Conservation (phyloP, 2,329 filamentous ascomycete species). For the Cladosporium sp. region DNA sequence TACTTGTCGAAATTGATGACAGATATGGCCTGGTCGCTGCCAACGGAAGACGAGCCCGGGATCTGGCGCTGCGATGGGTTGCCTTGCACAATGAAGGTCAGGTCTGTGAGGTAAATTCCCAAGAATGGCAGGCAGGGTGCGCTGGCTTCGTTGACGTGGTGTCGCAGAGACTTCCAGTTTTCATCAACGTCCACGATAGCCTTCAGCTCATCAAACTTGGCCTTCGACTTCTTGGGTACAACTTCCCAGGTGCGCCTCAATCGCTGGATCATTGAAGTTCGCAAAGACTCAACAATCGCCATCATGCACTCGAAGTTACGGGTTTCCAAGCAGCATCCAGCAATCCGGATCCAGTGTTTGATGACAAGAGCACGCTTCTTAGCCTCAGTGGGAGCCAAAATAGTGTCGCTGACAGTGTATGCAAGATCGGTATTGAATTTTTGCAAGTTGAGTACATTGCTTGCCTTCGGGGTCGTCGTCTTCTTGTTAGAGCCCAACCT, state of each 20-base stretch:
- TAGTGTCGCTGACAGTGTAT: conserved; percentile 89
- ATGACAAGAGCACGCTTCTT: conserved; percentile 89
- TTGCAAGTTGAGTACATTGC: conserved; percentile 93
- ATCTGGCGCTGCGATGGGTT: conserved; percentile 84
- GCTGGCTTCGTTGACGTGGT: conserved; percentile 73
- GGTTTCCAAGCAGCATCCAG: conserved; percentile 78
- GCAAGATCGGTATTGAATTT: conserved; percentile 88
- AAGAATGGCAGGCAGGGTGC: conserved; percentile 94
- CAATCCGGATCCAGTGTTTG: conserved; percentile 98
- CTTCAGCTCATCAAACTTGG: conserved; percentile 74
- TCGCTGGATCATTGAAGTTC: conserved; percentile 85
- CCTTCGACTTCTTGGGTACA: conserved; percentile 80
- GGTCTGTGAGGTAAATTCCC: conserved; percentile 92
- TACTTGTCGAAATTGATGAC: conserved; percentile 99
- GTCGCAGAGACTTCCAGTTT: conserved; percentile 85
- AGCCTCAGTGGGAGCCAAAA: conserved; percentile 81
- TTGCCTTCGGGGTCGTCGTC: conserved; percentile 64
- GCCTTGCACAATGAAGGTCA: conserved; percentile 93
- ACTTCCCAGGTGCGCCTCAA: conserved; percentile 90
- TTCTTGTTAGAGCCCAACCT: conserved; percentile 95
- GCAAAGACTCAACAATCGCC: conserved; percentile 93
- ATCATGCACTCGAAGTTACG: conserved; percentile 97
- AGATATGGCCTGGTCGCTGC: conserved; percentile 63
- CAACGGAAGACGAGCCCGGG: conserved; percentile 49
- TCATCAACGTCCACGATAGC: conserved; percentile 84